Evolutionary conservation across 306 rosid species (phyloP).

Genomic region (Vicia villosa): DNA sequence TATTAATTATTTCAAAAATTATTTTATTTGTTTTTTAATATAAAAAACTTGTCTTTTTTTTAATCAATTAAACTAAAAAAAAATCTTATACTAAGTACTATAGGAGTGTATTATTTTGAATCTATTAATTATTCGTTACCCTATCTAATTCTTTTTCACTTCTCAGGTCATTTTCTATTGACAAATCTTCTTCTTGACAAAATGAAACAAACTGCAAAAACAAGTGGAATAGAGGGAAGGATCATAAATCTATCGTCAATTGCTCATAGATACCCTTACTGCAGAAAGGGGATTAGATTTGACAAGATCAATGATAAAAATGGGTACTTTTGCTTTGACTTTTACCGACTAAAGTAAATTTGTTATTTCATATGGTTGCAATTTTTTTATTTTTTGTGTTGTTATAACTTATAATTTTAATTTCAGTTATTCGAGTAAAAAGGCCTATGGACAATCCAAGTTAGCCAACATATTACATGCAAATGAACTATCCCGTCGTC

Average conservation of each 20-base stretch:
- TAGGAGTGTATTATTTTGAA: too few species aligned
- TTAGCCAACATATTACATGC: slow-evolving; percentile 80
- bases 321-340: slow-evolving; percentile 47
- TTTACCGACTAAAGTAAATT: slow-evolving; percentile 4
- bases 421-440: slow-evolving; percentile 72
- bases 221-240: slow-evolving; percentile 80
- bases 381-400: not conserved
- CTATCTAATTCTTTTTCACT: not conserved
- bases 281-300: slow-evolving; percentile 57
- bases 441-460: slow-evolving; percentile 92
- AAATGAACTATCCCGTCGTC: slow-evolving; percentile 79
- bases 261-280: slow-evolving; percentile 70
- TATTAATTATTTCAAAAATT: not conserved
- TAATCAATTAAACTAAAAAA: too few species aligned
- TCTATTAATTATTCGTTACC: not conserved
- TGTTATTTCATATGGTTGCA: slow-evolving; percentile 10
- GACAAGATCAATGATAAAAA: slow-evolving; percentile 58
- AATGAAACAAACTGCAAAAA: slow-evolving; percentile 77
- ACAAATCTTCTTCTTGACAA: slow-evolving; percentile 76
- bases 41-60: too few species aligned
- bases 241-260: slow-evolving; percentile 86
- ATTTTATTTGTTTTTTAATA: not conserved
- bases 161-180: slow-evolving; percentile 77
- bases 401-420: slow-evolving; percentile 22
- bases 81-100: too few species aligned